Evolutionary conservation across 441 rosid species (phyloP), one percentile per base, ranked within the genome.

Genomic region (Dalechampia spathulata): DNA sequence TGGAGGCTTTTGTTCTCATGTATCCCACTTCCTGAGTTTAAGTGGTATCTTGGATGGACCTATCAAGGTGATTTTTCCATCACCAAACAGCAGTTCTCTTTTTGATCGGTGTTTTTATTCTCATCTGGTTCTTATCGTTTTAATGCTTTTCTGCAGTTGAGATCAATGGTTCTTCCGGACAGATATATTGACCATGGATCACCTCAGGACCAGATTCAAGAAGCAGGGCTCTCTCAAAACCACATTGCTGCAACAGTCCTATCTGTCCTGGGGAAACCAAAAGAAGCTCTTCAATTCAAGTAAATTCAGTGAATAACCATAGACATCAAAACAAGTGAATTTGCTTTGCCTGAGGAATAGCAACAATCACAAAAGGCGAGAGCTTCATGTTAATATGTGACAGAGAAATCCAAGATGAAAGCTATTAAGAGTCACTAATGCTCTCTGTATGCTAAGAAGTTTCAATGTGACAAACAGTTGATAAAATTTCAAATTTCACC

Each of bases 111-210:
- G 5, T 16, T 15, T 57, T 6, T 45, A 34, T 12, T 47, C 26
- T 27, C 6, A 7, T 19, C 20, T 55, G 41, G 30, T 47, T 67
- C 71, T 70, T 55, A 71, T 23, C 14, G 26, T 32, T 25, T 8
- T 19, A 9, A 49, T 19, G 32, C 11, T 10, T 68, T 57, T 12
- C 25, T 72, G 69, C 89, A 85, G 87, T 64, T 77, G 62, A 72
- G 89, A 71, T 38, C 83, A 34, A 82, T 85, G 89, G 78, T 82
- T 55, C 82, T 85, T 53, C 93, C 89, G 4, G 93, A 85, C 59
- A 73, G 83, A 74, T 82, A 85, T 65, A 85, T 85, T 11, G 85
- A 82, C 17, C 89, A 82, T 44, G 93, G 85, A 50, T 49, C 89
- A 41, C 75, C 80, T n/a, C 38, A 65, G 41, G 83, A 80, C 64